phyloP scores from a whole-genome alignment of 75 land plant species.

The Sequoia sempervirens region DNA sequence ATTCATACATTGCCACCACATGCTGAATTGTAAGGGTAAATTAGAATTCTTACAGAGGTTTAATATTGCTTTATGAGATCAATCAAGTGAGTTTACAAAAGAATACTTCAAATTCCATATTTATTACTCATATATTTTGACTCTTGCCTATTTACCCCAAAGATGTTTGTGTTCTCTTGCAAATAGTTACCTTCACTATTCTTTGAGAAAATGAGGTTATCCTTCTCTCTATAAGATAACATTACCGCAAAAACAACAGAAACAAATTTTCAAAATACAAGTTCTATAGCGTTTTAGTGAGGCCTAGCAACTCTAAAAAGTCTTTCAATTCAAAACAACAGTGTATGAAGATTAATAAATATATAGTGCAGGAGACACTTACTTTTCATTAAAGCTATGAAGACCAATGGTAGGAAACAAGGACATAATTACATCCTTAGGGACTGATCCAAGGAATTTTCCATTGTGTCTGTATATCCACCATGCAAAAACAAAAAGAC shows the following conservation, averaged over 20 bases:
- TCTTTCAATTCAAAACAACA: not conserved
- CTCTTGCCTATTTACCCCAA: not conserved
- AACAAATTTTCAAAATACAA: not conserved
- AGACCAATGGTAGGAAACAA: conserved; percentile 89
- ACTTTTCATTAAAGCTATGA: conserved; percentile 95
- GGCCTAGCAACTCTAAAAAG: not conserved
- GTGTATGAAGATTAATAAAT: not conserved
- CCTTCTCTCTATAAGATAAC: not conserved
- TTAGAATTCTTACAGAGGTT: not conserved
- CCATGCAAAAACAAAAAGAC: not conserved
- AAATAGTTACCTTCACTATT: not conserved
- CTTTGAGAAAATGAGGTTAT: not conserved
- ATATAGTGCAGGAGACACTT: conserved; percentile 9
- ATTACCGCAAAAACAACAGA: not conserved
- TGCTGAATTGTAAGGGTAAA: not conserved
- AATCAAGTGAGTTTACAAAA: not conserved
- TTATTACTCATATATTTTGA: not conserved
- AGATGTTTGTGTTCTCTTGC: not conserved
- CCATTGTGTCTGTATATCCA: conserved; percentile 71
- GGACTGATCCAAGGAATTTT: conserved; percentile 45
- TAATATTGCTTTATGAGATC: not conserved
- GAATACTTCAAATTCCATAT: not conserved
- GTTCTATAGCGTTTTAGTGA: not conserved
- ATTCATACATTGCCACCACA: not conserved
- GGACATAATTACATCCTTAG: conserved; percentile 69